Base-by-base conservation (phyloP, 176 grass and related monocot species). In the Olyra latifolia region DNA sequence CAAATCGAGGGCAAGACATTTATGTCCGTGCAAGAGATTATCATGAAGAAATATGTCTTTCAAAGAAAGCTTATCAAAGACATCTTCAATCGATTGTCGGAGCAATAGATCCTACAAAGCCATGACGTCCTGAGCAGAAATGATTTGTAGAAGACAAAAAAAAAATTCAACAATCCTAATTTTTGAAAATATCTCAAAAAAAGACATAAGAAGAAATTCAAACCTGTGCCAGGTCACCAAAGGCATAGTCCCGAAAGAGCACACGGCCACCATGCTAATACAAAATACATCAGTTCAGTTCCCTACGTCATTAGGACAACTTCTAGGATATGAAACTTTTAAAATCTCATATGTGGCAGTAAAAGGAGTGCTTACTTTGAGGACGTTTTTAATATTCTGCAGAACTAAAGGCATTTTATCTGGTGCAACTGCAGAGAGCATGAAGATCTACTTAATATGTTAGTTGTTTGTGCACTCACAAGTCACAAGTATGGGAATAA, bases 371-470 rank as follows among this genome's bases (percentile, higher is more conserved):
- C 95, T 98, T 87, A 98, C 92, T 83, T 94, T 98, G 44, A 98
- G 66, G 73, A 86, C 48, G 28, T 62, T 68, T 82, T 81, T 91
- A 54, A 91, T 58, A 64, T 95, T 95, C 46, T 87, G 83, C 50
- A 98, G 59, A 58, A 93, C 90, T 76, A 64, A 80, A 77, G 86
- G 77, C 94, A 97, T 97, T 83, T 97, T 97, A 85, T 89, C 91
- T 57, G 94, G 94, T 4, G 91, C 83, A 77, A 97, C 94, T 97
- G 95, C 95, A 91, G 95, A 98, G 17, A 98, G 87, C 69, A 98
- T 85, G 89, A 98, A 98, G 29, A 98, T 80, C 95, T 98, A 91
- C 75, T 95, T 93, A 93, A 94, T 86, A 63, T 93, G 95, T 98
- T 87, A 98, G 90, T 69, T 85, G 44, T 50, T 88, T 45, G 59